Conservation (phyloP, 352 stramenopile genomes). For the Phytopythium cucurbitacearum region DNA sequence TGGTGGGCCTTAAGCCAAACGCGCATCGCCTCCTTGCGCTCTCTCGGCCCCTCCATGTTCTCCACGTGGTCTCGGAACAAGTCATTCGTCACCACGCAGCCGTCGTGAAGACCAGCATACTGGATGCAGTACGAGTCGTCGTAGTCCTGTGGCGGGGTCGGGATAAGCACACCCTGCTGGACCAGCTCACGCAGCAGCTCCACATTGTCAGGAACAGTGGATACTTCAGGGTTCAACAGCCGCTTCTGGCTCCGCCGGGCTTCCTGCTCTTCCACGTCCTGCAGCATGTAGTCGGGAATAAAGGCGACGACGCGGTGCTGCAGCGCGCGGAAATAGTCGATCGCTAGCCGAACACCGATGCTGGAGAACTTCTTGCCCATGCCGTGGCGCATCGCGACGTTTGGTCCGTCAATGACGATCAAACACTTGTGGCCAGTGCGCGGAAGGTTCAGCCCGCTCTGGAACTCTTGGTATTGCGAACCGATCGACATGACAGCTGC, state of each 20-base stretch:
- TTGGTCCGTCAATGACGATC: slow-evolving; percentile 67
- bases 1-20: slow-evolving; percentile 63
- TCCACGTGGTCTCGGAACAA: slow-evolving; percentile 83
- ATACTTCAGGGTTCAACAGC: slow-evolving; percentile 14
- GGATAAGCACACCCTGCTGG: slow-evolving; percentile 65
- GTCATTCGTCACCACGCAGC: slow-evolving; percentile 86
- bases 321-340: slow-evolving; percentile 63
- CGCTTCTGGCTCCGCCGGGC: slow-evolving; percentile 15
- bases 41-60: slow-evolving; percentile 50
- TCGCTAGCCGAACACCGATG: slow-evolving; percentile 60
- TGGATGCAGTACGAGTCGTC: slow-evolving; percentile 91
- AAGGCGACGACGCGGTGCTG: slow-evolving; percentile 81
- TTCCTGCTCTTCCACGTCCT: slow-evolving; percentile 40
- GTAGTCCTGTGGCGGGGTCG: slow-evolving; percentile 84
- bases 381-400: slow-evolving; percentile 81
- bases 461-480: slow-evolving; percentile 23
- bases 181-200: slow-evolving; percentile 63
- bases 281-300: slow-evolving; percentile 77
- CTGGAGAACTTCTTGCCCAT: slow-evolving; percentile 75
- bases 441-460: slow-evolving; percentile 7
- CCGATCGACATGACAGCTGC: slow-evolving; percentile 43
- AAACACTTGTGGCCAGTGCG: slow-evolving; percentile 28
- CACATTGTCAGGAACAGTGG: slow-evolving; percentile 73
- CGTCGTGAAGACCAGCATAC: slow-evolving; percentile 71
- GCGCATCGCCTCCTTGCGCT: slow-evolving; percentile 58